These are phyloP conservation scores for Cruciata laevipes DNA, from an alignment of 257 asterid species.

Conservation along the genomic window DNA sequence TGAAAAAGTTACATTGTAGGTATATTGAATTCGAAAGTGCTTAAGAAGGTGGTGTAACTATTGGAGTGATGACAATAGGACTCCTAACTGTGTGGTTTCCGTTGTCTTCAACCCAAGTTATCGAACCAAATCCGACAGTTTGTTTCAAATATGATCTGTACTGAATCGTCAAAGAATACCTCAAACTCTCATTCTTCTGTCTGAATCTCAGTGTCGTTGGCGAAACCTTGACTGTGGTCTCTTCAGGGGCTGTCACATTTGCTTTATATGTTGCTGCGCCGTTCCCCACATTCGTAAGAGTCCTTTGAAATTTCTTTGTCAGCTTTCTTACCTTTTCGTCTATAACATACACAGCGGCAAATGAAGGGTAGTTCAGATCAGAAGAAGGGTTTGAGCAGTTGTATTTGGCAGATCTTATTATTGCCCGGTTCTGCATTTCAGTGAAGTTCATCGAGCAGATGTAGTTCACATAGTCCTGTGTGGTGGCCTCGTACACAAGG, in stretches of 20 bases:
- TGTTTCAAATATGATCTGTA: background rate
- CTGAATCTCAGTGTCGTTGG: background rate
- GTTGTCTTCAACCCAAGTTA: background rate
- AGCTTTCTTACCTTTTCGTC: background rate
- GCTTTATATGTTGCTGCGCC: background rate
- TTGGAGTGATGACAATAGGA: slow-evolving; percentile 2
- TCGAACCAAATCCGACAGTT: slow-evolving; percentile 1
- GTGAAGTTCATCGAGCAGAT: slow-evolving; percentile 15
- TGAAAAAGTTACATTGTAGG: background rate
- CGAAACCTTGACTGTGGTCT: background rate
- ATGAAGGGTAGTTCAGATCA: background rate
- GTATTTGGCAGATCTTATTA: background rate
- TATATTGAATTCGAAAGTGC: background rate
- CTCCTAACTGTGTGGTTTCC: background rate
- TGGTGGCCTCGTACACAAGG: background rate
- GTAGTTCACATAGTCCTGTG: slow-evolving; percentile 3
- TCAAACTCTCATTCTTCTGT: background rate
- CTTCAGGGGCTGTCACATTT: background rate
- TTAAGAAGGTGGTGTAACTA: background rate
- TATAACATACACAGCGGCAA: background rate
- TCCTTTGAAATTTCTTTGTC: background rate
- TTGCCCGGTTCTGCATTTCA: background rate
- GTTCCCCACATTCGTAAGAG: background rate
- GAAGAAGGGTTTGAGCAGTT: slow-evolving; percentile 1
- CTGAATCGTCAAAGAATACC: background rate